Base-by-base conservation (phyloP, 179 eudicot species). In the Nepenthes alata region DNA sequence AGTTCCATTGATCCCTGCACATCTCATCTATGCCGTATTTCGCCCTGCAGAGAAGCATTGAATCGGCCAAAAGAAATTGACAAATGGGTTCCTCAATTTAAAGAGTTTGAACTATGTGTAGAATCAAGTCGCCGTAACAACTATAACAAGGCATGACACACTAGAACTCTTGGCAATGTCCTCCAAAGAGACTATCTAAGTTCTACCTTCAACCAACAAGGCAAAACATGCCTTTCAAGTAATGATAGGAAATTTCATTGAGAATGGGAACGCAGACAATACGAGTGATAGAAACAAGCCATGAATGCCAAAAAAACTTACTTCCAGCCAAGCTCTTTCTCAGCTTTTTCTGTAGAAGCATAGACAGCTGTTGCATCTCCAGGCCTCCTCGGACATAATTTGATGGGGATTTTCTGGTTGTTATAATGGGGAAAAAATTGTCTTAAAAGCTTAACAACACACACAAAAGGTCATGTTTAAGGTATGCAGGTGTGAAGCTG, bases 1-100 rank as follows among this genome's bases (percentile, higher is more conserved):
- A 91, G 0, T 80, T 87, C 97, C 97, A 91, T 61, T 91, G 97
- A 54, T 91, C 95, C 58, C 81, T 72, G 71, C 97, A 87, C 95
- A 91, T 91, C 66, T 85, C 88, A 14, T 79, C 83, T 5, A 87
- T 79, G 2, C 83, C 86, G 71, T 83, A 88, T 64, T 78, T 87
- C 6, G 97, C 90, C 95, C 97, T 91, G 73, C 63, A 25, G 57
- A 58, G 15, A 53, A 56, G 3, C 16, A 11, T 11, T 52, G 45
- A 41, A 4, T 41, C 2, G 8, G 1, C 13, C 15, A 15, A 52
- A 12, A 16, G 16, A 52, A 15, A 11, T 52, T 25, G 25, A 25
- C 25, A 25, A 25, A 25, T 25, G 25, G 25, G 25, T 25, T 25
- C 25, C 25, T 25, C 25, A 0, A 25, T 25, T 25, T 25, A 25